Conservation (phyloP, 768 basidiomycete species). For the Psilocybe sp. region DNA sequence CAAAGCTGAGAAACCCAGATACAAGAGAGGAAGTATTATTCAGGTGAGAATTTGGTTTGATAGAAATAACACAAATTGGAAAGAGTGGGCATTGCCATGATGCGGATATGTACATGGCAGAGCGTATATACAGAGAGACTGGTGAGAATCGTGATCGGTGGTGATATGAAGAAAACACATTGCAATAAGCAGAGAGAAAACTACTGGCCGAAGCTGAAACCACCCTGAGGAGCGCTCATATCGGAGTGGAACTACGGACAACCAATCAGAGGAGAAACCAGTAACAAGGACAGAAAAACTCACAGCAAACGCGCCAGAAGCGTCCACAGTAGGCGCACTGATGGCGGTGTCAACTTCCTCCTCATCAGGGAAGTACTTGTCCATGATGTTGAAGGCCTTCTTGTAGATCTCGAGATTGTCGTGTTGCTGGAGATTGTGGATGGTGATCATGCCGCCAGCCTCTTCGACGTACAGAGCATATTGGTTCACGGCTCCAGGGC, state of each 20-base stretch:
- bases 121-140: slow-evolving; percentile 6
- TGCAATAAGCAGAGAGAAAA: slow-evolving; percentile 13
- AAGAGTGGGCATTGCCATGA: too few species aligned
- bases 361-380: slow-evolving; percentile 98
- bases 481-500: slow-evolving; percentile 83
- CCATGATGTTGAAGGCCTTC: slow-evolving; percentile 98
- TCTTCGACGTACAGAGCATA: slow-evolving; percentile 96
- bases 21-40: slow-evolving; percentile 20
- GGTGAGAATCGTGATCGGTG: slow-evolving; percentile 16
- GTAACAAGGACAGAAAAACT: slow-evolving; percentile 23
- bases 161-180: slow-evolving; percentile 9
- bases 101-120: too few species aligned
- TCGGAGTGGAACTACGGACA: slow-evolving; percentile 72
- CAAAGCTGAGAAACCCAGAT: slow-evolving; percentile 14
- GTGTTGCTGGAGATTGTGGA: slow-evolving; percentile 98
- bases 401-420: slow-evolving; percentile 99
- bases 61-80: too few species aligned
- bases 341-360: slow-evolving; percentile 89
- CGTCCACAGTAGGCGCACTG: slow-evolving; percentile 70
- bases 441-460: slow-evolving; percentile 97
- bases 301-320: slow-evolving; percentile 73
- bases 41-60: not conserved
- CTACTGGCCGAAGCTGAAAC: slow-evolving; percentile 90
- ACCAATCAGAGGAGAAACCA: slow-evolving; percentile 8
- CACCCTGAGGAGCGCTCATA: slow-evolving; percentile 87